Evolutionary conservation across 2,329 filamentous ascomycete species (phyloP).

Genomic region (Aspergillus pseudoviridinutans): DNA sequence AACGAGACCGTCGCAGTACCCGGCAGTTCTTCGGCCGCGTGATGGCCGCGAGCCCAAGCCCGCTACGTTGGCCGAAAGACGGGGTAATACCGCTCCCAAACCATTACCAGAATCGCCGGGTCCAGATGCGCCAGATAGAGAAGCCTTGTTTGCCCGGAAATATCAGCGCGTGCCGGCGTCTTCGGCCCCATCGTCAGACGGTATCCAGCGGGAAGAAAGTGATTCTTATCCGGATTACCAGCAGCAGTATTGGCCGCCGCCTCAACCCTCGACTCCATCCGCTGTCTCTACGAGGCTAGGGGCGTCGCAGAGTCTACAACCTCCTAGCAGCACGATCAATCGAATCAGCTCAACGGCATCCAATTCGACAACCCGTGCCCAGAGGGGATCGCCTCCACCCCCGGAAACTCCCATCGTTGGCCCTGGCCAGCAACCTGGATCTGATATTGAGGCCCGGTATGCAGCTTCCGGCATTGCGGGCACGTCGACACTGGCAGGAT

Average conservation of each 20-base stretch:
- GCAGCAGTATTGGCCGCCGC: conserved; percentile 62
- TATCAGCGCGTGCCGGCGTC: conserved; percentile 42
- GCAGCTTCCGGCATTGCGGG: conserved; percentile 88
- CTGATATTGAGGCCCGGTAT: conserved; percentile 86
- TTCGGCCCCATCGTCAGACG: conserved; percentile 24
- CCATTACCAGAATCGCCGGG: conserved; percentile 79
- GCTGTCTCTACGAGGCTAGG: conserved; percentile 19
- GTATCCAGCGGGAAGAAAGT: conserved; percentile 20
- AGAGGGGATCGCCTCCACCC: conserved; percentile 87
- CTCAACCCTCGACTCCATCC: conserved; percentile 28
- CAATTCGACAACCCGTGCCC: conserved; percentile 86
- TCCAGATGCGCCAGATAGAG: conserved; percentile 69
- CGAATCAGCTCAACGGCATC: conserved; percentile 78
- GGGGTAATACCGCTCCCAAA: conserved; percentile 65
- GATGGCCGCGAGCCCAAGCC: conserved; percentile 50
- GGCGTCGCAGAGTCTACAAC: conserved; percentile 39
- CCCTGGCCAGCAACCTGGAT: conserved; percentile 65
- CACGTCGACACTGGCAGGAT: conserved; percentile 71
- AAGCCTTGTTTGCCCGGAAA: conserved; percentile 71
- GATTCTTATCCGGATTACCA: conserved; percentile 52
- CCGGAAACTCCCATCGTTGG: conserved; percentile 85
- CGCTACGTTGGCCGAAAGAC: conserved; percentile 71
- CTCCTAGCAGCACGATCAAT: conserved; percentile 54
- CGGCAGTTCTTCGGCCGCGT: conserved; percentile 38
- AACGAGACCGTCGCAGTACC: conserved; percentile 34